These are phyloP conservation scores for Parathielavia hyrcaniae DNA, from an alignment of 495 filamentous ascomycete species.

Conservation along the genomic window DNA sequence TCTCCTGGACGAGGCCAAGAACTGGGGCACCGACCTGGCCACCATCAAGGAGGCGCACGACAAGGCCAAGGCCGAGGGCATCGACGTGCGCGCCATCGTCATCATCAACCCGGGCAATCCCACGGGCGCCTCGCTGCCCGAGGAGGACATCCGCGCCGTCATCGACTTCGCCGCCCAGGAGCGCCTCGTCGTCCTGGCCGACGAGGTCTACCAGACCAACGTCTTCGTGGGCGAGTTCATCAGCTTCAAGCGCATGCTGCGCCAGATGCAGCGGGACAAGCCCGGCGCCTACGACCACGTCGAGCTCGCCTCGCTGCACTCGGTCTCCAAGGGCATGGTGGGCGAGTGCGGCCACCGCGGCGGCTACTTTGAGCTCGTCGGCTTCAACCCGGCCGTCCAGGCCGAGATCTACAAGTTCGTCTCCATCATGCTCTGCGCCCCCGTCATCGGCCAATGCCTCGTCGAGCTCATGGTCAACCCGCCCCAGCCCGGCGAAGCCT, in stretches of 20 bases:
- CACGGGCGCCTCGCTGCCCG: constrained; percentile 75
- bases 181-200: constrained; percentile 81
- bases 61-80: constrained; percentile 66
- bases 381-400: constrained; percentile 77
- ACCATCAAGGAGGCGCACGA: constrained; percentile 64
- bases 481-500: constrained; percentile 71
- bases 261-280: constrained; percentile 69
- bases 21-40: constrained; percentile 79
- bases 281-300: constrained; percentile 72
- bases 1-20: constrained; percentile 74
- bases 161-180: constrained; percentile 80
- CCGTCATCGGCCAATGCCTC: constrained; percentile 90
- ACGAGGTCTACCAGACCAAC: constrained; percentile 99
- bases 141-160: constrained; percentile 71
- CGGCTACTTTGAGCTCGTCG: constrained; percentile 91
- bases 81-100: constrained; percentile 83
- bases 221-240: constrained; percentile 89
- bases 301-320: constrained; percentile 82
- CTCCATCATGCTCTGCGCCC: constrained; percentile 89
- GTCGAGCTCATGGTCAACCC: constrained; percentile 98
- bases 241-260: constrained; percentile 86
- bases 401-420: constrained; percentile 98
- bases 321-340: constrained; percentile 92
- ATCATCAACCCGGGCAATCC: constrained; percentile 99
- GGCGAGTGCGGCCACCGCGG: constrained; percentile 96